These are phyloP conservation scores for Gomphus sp. DNA, from an alignment of 1,284 basidiomycete genomes.

Conservation along the genomic window DNA sequence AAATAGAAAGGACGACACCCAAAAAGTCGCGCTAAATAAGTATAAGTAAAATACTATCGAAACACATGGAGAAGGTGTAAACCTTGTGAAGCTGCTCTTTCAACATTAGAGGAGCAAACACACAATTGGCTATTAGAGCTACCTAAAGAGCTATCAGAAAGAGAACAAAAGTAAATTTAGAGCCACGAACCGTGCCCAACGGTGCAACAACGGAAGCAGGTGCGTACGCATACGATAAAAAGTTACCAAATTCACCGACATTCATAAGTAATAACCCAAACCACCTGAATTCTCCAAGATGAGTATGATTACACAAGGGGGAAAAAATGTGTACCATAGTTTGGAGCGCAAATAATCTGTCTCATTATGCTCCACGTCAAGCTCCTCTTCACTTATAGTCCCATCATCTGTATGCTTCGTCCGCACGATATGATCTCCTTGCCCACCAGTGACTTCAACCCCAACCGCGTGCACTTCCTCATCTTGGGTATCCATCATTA, in stretches of 20 bases:
- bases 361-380: constrained; percentile 23
- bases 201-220: constrained; percentile 95
- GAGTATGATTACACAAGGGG: constrained; percentile 13
- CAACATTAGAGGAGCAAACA: constrained; percentile 88
- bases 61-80: constrained; percentile 7
- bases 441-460: neutral
- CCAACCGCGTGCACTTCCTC: neutral
- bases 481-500: neutral
- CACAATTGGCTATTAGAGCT: constrained; percentile 89
- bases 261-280: constrained; percentile 84
- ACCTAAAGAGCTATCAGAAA: constrained; percentile 37
- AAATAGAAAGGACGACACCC: constrained; percentile 74
- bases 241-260: constrained; percentile 87
- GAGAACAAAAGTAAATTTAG: constrained; percentile 6
- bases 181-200: constrained; percentile 70
- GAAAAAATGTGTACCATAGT: constrained; percentile 48
- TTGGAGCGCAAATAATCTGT: constrained; percentile 74
- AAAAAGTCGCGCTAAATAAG: constrained; percentile 63
- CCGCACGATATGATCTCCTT: neutral
- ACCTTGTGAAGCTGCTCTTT: constrained; percentile 69
- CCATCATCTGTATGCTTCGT: neutral
- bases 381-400: neutral
- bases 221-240: constrained; percentile 81
- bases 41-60: neutral
- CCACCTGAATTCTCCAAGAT: constrained; percentile 57